Percentiles rank a stretch among this genome's conserved stretches.
These are phyloP conservation scores for Trichoderma lentiforme DNA, from an alignment of 2,329 filamentous ascomycete species.

Conservation along the genomic window DNA sequence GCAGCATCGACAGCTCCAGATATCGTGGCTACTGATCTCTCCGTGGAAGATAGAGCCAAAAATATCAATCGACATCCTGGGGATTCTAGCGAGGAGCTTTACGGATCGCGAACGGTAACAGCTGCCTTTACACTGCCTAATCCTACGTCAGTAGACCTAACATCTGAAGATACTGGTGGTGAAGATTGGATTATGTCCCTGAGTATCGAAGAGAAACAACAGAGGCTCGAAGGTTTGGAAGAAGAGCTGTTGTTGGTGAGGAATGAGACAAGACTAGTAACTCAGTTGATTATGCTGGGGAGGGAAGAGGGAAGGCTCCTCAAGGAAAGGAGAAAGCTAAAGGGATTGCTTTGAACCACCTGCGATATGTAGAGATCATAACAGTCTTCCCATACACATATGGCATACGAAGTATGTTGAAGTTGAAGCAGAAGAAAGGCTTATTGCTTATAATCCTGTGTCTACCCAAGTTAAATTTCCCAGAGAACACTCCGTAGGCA, in stretches of 20 bases:
- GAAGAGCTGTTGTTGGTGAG: neutral
- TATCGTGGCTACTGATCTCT: too few species aligned
- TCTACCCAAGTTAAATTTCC: too few species aligned
- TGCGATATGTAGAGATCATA: too few species aligned
- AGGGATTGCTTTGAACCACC: too few species aligned
- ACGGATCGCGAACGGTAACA: neutral
- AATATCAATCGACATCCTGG: neutral
- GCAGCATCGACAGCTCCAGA: too few species aligned
- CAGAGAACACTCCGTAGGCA: too few species aligned
- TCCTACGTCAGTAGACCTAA: neutral
- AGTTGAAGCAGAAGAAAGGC: too few species aligned
- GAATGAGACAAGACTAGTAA: neutral
- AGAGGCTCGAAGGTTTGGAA: neutral
- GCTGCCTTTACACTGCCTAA: neutral
- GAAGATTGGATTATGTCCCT: neutral
- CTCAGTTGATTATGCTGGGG: neutral
- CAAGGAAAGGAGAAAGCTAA: too few species aligned
- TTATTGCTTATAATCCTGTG: too few species aligned
- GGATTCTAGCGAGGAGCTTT: neutral
- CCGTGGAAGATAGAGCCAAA: neutral
- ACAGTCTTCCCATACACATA: too few species aligned
- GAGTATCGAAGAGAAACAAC: neutral
- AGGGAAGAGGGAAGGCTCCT: too few species aligned
- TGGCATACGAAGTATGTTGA: too few species aligned
- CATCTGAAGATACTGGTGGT: neutral